Base-by-base conservation (phyloP, 2,329 filamentous ascomycete genomes). In the Aspergillus pseudoglaucus region DNA sequence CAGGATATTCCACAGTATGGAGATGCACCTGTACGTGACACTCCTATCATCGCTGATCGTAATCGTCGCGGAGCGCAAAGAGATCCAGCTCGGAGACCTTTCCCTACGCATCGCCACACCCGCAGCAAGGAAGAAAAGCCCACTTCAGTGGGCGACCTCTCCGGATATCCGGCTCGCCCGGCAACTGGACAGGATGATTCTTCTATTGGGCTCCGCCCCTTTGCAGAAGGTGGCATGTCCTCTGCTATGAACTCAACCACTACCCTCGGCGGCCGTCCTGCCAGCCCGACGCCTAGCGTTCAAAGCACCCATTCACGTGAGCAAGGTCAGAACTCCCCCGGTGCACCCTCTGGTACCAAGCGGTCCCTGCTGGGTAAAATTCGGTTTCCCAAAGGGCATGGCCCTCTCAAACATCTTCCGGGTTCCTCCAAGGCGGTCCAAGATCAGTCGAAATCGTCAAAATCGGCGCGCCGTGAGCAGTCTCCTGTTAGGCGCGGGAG, bases 201-300 rank as follows among this genome's bases (percentile, higher is more conserved):
- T 14, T 70, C 77, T 18, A 70, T 74, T 57, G 80, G 73, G 57
- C 63, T 74, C 23, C 74, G 68, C 49, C 70, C 70, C 23, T 68
- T 70, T 61, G 82, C 78, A 63, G 83, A 84, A 51, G 60, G 59
- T 37, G 47, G 64, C 14, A 58, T 58, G 37, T 69, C 71, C 10
- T 72, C 69, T 2, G 73, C 76, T 10, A 73, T 78, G 60, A 74
- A 69, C 42, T 78, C 77, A 25, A 68, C 71, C 12, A 71, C 71
- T 6, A 74, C 67, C 18, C 66, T 79, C 32, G 68, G 75, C 64
- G 78, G 72, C 56, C 84, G 90, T 55, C 83, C 88, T 10, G 81
- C 87, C 51, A 95, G 90, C 67, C 89, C 90, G 22, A 88, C 88
- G 0, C 87, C 90, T 6, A 93, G 88, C 66, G 75, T 80, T 38